Evolutionary conservation across 805 yeast species (phyloP), one percentile per base, ranked within the genome.

Genomic region (Lachancea quebecensis): DNA sequence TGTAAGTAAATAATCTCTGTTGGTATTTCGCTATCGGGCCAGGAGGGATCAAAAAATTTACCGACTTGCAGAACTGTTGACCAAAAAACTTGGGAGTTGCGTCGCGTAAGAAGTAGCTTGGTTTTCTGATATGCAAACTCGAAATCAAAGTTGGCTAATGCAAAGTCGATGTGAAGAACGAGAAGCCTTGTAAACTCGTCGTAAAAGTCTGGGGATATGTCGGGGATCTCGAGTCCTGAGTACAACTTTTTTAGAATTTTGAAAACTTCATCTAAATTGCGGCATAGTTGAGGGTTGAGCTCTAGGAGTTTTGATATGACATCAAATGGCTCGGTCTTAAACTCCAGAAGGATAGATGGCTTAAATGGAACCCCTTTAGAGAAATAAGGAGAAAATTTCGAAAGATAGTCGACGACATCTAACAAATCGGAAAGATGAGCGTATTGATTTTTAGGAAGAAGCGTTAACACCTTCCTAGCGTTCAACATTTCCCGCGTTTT

Each of bases 51-150:
- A 29, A 64, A 56, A 60, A 60, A 74, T 61, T 84, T 82, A 2
- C 85, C 85, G 2, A 83, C 80, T 54, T 86, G 95, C 54, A 81
- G 82, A 49, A 83, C 78, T 0, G 85, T 78, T 21, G 80, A 70
- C 95, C 96, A 88, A 39, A 70, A 64, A 14, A 66, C 66, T 43
- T 56, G 29, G 35, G 51, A 45, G 27, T 50, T 41, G 6, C 39
- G 15, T 25, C 56, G 39, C 21, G 68, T 65, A 9, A 77, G 55
- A 34, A 77, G 58, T 16, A 62, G 67, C n/a, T 53, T 52, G 1
- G 76, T 58, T 37, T 69, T 65, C 3, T 64, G 62, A 50, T 70
- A 72, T 0, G 95, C 89, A 50, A 69, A 78, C 1, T 61, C 59
- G 52, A 85, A 85, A 59, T 85, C 82, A 48, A 70, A 66, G 39